Evolutionary conservation across 495 filamentous ascomycete species (phyloP).

Genomic region (Lasiosphaeria miniovina): DNA sequence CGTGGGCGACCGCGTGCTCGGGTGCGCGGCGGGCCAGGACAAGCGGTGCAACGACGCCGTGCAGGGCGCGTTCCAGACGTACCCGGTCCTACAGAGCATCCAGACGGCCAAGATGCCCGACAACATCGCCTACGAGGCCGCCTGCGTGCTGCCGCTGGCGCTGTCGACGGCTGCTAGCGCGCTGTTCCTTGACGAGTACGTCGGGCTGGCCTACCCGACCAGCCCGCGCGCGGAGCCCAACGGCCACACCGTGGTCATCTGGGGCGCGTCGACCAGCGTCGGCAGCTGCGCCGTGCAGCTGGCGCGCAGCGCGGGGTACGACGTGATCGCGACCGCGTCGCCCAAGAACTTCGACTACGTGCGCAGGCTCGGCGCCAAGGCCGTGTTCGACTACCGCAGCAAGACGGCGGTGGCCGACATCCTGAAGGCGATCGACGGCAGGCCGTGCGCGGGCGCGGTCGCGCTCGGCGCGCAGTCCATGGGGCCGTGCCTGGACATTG

Average conservation of each 20-base stretch:
- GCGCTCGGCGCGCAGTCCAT: not conserved
- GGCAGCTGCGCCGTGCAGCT: conserved; percentile 63
- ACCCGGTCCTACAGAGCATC: conserved; percentile 31
- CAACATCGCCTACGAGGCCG: conserved; percentile 38
- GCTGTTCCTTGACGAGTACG: conserved; percentile 40
- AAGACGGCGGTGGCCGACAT: conserved; percentile 31
- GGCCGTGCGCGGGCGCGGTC: conserved; percentile 18
- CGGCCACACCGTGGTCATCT: conserved; percentile 49
- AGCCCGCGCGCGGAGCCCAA: conserved; percentile 23
- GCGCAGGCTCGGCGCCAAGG: conserved; percentile 50
- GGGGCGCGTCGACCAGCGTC: conserved; percentile 59
- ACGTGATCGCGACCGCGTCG: conserved; percentile 55
- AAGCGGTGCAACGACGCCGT: conserved; percentile 4
- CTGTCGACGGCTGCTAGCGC: conserved; percentile 47
- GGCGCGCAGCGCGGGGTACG: conserved; percentile 54
- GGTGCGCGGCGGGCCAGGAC: conserved; percentile 18
- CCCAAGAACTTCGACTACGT: conserved; percentile 53
- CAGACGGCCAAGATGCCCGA: conserved; percentile 39
- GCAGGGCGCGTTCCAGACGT: conserved; percentile 36
- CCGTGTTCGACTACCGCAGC: conserved; percentile 58
- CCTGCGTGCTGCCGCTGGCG: conserved; percentile 46
- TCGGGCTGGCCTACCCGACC: conserved; percentile 29
- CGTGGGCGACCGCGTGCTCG: conserved; percentile 42
- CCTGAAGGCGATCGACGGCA: conserved; percentile 27
- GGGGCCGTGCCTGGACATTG: not conserved